Conservation (phyloP, 768 basidiomycete species). For the Arthromyces matolae region DNA sequence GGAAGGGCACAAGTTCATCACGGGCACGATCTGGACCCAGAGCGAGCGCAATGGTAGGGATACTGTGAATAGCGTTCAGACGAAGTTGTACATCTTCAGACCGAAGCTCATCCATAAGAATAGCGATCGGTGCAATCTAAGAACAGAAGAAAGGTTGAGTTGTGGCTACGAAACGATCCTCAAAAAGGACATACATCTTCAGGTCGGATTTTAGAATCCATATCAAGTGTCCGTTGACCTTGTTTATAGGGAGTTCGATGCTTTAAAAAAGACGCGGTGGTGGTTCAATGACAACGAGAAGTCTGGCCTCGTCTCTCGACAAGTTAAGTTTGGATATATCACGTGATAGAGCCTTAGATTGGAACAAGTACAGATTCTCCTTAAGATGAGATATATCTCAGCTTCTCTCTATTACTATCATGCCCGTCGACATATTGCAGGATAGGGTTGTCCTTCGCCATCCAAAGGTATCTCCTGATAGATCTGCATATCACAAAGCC, state of each 20-base stretch:
- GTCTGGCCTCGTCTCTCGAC: neutral
- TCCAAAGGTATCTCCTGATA: slow-evolving; percentile 46
- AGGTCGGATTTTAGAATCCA: slow-evolving; percentile 62
- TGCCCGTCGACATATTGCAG: slow-evolving; percentile 52
- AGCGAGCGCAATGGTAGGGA: slow-evolving; percentile 96
- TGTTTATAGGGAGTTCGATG: neutral
- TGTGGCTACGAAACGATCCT: slow-evolving; percentile 16
- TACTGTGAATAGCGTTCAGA: slow-evolving; percentile 93
- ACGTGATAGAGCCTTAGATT: neutral
- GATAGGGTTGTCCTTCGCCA: slow-evolving; percentile 52
- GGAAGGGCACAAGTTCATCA: slow-evolving; percentile 93
- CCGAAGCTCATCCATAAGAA: slow-evolving; percentile 96
- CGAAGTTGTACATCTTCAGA: slow-evolving; percentile 97
- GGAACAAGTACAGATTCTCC: too few relatives aligned
- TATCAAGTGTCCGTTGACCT: slow-evolving; percentile 18
- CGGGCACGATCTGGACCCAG: slow-evolving; percentile 93
- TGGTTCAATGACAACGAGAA: neutral
- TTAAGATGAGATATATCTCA: too few relatives aligned
- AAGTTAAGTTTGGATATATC: neutral
- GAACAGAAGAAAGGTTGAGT: slow-evolving; percentile 8
- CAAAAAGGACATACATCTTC: slow-evolving; percentile 58
- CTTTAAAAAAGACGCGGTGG: neutral
- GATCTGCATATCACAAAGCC: neutral
- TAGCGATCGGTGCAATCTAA: slow-evolving; percentile 90
- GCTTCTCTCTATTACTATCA: slow-evolving; percentile 23